Evolutionary conservation across 352 stramenopile genomes (phyloP).

Genomic region (Phytophthora crassamura): DNA sequence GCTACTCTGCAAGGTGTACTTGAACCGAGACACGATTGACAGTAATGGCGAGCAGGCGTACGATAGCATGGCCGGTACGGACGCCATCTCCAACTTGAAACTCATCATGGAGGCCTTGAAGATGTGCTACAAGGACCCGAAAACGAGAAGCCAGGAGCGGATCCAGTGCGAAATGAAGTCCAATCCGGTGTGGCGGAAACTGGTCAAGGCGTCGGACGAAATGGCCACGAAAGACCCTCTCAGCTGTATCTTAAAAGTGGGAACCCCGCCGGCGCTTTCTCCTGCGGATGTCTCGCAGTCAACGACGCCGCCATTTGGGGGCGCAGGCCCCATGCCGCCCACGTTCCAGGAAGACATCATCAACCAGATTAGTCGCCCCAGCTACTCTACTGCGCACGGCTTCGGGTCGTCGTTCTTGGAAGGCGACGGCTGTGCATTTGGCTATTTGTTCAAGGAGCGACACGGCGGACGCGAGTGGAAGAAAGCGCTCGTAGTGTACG

Average conservation of each 20-base stretch:
- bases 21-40: constrained; percentile 36
- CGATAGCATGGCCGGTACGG: constrained; percentile 58
- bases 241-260: constrained; percentile 66
- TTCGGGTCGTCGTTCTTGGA: constrained; percentile 89
- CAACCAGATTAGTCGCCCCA: constrained; percentile 87
- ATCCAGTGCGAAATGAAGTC: constrained; percentile 60
- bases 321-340: constrained; percentile 52
- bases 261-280: constrained; percentile 39
- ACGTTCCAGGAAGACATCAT: constrained; percentile 90
- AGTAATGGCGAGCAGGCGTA: constrained; percentile 43
- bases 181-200: constrained; percentile 60
- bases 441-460: constrained; percentile 85
- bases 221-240: constrained; percentile 53
- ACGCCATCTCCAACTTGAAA: constrained; percentile 83
- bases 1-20: constrained; percentile 68
- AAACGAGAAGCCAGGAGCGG: constrained; percentile 76
- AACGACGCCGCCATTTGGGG: constrained; percentile 30
- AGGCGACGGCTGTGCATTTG: constrained; percentile 85
- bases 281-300: constrained; percentile 32
- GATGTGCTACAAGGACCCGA: constrained; percentile 76
- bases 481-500: constrained; percentile 87
- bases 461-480: constrained; percentile 72
- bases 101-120: constrained; percentile 82
- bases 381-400: constrained; percentile 81
- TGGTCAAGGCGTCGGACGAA: constrained; percentile 63